A percentile compares a stretch with the other conserved stretches of the same genome.
Evolutionary conservation across 192 early-diverging fungal species (phyloP).

Genomic region (Lobulomyces angularis): DNA sequence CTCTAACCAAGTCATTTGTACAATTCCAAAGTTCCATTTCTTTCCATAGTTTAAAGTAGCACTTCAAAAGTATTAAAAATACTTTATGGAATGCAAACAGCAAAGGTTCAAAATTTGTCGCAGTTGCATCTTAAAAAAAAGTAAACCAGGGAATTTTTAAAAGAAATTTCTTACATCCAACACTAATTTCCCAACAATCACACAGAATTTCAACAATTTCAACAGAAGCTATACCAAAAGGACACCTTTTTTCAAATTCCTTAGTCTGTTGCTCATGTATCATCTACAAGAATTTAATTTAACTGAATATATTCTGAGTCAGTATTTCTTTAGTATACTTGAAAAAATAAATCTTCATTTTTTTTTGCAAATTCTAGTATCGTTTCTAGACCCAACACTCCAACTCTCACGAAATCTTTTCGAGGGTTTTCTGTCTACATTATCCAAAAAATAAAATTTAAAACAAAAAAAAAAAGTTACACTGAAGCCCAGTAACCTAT

Average conservation of each 20-base stretch:
- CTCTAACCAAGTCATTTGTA: slow-evolving; percentile 1
- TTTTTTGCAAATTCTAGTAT: slow-evolving; percentile 40
- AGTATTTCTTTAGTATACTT: background rate
- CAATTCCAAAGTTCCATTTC: slow-evolving; percentile 44
- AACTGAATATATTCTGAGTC: slow-evolving; percentile 2
- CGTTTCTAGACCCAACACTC: slow-evolving; percentile 50
- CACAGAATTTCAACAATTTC: slow-evolving; percentile 55
- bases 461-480: slow-evolving; percentile 18
- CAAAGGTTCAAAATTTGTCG: slow-evolving; percentile 49
- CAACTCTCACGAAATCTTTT: slow-evolving; percentile 47
- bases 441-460: slow-evolving; percentile 5
- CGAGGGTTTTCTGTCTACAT: slow-evolving; percentile 42
- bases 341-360: slow-evolving; percentile 25
- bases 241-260: slow-evolving; percentile 32
- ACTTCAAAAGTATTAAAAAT: slow-evolving; percentile 34
- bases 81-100: slow-evolving; percentile 45
- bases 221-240: slow-evolving; percentile 44
- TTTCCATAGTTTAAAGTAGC: slow-evolving; percentile 47
- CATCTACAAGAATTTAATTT: slow-evolving; percentile 16
- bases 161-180: slow-evolving; percentile 38
- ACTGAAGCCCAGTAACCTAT: slow-evolving; percentile 54
- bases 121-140: slow-evolving; percentile 23
- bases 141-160: slow-evolving; percentile 1
- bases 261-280: slow-evolving; percentile 28
- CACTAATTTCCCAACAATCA: slow-evolving; percentile 56